A percentile compares a stretch with the other conserved stretches of the same genome.
Conservation (phyloP, 345 rosid species). For the Toxicodendron radicans region DNA sequence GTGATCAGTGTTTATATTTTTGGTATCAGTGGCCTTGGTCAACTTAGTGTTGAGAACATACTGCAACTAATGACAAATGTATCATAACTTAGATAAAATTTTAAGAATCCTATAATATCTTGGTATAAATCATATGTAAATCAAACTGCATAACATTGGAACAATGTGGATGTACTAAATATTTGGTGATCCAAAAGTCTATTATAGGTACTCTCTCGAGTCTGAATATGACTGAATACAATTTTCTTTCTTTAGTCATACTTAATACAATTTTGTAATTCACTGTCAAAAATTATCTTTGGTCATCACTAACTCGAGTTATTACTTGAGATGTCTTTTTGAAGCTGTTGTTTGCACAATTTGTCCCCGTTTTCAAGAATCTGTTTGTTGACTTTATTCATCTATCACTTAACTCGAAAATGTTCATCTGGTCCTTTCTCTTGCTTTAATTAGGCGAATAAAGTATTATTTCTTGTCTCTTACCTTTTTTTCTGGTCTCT, state of each 20-base stretch:
- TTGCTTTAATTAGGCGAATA: neutral
- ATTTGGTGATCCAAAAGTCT: neutral
- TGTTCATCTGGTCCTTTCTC: neutral
- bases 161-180: neutral
- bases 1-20: neutral
- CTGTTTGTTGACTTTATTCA: neutral
- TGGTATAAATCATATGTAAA: neutral
- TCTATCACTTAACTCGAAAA: neutral
- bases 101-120: neutral
- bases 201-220: neutral
- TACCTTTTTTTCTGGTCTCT: conserved; percentile 20
- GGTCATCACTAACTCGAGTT: neutral
- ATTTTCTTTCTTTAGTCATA: neutral
- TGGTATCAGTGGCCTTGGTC: neutral
- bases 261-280: neutral
- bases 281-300: neutral
- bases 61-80: neutral
- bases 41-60: neutral
- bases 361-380: neutral
- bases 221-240: neutral
- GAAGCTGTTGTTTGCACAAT: neutral
- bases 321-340: neutral
- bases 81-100: neutral
- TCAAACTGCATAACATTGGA: neutral
- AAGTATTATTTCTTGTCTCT: neutral